These are phyloP conservation scores for Melaleuca quinquenervia DNA, from an alignment of 345 rosid genomes.

Conservation along the genomic window DNA sequence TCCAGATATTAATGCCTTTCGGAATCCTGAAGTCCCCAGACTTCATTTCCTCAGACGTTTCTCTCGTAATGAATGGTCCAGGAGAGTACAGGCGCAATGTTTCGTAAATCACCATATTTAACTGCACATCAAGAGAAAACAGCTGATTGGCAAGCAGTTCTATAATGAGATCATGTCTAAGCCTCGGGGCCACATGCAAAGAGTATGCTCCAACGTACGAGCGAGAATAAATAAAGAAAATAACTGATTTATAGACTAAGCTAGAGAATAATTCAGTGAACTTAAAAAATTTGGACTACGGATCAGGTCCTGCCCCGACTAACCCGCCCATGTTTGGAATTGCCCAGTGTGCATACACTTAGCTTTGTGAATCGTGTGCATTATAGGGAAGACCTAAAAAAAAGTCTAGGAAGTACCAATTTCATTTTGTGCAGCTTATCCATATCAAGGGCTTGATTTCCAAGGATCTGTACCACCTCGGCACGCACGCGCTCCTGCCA, in stretches of 20 bases:
- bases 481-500: slow-evolving; percentile 15
- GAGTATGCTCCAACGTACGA: not conserved
- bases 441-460: slow-evolving; percentile 2
- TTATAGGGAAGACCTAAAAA: not conserved
- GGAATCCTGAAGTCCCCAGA: slow-evolving; percentile 10
- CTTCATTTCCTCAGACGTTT: slow-evolving; percentile 9
- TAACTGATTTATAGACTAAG: not conserved
- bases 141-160: not conserved
- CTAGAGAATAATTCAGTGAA: not conserved
- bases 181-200: not conserved
- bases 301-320: not conserved
- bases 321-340: not conserved
- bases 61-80: slow-evolving; percentile 1
- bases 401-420: not conserved
- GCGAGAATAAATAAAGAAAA: not conserved
- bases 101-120: slow-evolving; percentile 21
- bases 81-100: slow-evolving; percentile 17
- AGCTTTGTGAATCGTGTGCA: not conserved
- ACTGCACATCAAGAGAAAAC: not conserved
- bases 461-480: slow-evolving; percentile 6
- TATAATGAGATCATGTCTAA: not conserved
- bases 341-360: not conserved
- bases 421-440: slow-evolving; percentile 17
- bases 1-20: slow-evolving; percentile 10
- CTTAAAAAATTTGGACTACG: not conserved